Base-by-base conservation (phyloP, 2,329 filamentous ascomycete genomes). In the Orbilia javanica region DNA sequence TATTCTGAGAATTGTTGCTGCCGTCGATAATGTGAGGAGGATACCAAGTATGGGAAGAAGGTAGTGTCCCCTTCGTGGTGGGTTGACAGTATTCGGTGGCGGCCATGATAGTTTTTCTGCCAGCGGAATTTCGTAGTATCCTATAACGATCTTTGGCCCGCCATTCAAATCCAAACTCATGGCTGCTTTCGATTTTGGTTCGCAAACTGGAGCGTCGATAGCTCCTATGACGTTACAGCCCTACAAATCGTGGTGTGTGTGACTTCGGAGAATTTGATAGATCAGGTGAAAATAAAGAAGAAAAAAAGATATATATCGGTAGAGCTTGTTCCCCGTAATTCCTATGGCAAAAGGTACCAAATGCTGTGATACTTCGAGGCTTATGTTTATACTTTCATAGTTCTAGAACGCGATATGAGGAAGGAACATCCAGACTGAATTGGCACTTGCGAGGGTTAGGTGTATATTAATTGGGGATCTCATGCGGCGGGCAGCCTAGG, bases 391-490 rank as follows among this genome's bases (percentile, higher is more conserved):
- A 55, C 44, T 31, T 63, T 64, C 31, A n/a, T 15, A 64, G 44
- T 71, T 71, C 55, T 71, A 64, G 55, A 71, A 71, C 52, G 42
- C 55, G 36, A 71, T 60, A 48, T 71, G 22, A 55, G 55, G 67
- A 71, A 71, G 55, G 55, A 71, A 31, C 29, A 63, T 34, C 67
- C 55, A 22, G 25, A 44, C n/a, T n/a, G 18, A 29, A 71, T 71
- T 71, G 44, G 34, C 46, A 55, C 64, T 71, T 71, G 53, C 42
- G 66, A 70, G 52, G 52, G 52, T 29, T 70, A 46, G 29, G 44
- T 53, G 67, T 71, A 71, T 71, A 71, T 71, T 71, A 71, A 52
- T 64, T 57, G 44, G 42, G 55, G 50, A 34, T 15, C 25, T 55
- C 55, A 71, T 64, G 67, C 67, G 39, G 67, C 42, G 46, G 67